Conservation (phyloP, 208 protist species). For the Leishmania amazonensis region DNA sequence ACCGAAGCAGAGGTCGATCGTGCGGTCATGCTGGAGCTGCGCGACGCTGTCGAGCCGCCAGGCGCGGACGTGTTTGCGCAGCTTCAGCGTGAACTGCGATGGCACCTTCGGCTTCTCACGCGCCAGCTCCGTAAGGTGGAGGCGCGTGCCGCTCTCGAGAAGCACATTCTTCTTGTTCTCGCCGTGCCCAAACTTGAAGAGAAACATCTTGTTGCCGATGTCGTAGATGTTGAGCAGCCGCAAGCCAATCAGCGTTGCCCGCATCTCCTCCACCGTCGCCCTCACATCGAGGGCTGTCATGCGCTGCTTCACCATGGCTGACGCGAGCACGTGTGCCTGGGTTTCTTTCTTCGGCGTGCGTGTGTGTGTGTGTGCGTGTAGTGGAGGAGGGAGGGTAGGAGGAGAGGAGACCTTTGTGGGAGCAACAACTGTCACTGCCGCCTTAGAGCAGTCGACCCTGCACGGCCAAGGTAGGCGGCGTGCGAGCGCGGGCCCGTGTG, state of each 20-base stretch:
- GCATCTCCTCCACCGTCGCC: constrained; percentile 90
- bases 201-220: constrained; percentile 90
- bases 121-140: constrained; percentile 92
- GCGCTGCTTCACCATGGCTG: constrained; percentile 86
- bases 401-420: not conserved
- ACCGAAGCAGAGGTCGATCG: constrained; percentile 96
- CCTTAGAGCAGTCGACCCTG: not conserved
- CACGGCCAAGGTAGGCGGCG: not conserved
- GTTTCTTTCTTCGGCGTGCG: not conserved
- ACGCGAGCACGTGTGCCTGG: not conserved
- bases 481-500: not conserved
- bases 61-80: constrained; percentile 96
- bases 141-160: constrained; percentile 93
- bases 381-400: not conserved
- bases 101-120: constrained; percentile 93
- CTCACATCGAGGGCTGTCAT: constrained; percentile 94
- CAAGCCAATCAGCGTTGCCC: constrained; percentile 76
- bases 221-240: constrained; percentile 96
- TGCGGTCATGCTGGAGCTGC: constrained; percentile 96
- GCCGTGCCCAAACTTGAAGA: constrained; percentile 94
- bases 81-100: constrained; percentile 91
- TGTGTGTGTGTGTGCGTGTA: not conserved
- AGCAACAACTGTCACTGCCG: not conserved
- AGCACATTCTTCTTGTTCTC: constrained; percentile 91
- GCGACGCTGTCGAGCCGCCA: constrained; percentile 91